phyloP scores from a whole-genome alignment of 2,329 filamentous ascomycete species.

The Juglanconis sp. region DNA sequence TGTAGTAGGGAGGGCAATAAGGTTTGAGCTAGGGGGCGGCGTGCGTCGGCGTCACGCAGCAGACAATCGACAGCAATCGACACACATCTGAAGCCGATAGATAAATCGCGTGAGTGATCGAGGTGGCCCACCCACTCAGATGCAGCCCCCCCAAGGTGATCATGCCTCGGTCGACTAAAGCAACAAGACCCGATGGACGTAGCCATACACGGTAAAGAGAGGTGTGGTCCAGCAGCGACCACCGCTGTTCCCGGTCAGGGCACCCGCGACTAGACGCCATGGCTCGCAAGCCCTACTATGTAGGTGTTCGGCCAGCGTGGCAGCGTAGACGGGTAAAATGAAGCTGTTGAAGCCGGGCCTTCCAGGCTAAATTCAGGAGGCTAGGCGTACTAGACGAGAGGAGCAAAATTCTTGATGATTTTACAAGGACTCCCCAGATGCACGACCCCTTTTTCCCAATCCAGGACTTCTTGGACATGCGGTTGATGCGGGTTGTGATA shows the following conservation, averaged over 20 bases:
- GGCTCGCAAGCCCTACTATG: not conserved
- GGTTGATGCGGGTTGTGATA: not conserved
- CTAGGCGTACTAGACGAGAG: constrained; percentile 24
- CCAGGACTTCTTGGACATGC: not conserved
- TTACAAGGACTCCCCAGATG: constrained; percentile 7
- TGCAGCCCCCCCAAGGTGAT: not conserved
- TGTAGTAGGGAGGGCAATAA: not conserved
- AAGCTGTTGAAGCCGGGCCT: constrained; percentile 35
- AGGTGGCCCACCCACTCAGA: constrained; percentile 7
- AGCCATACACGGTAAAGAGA: not conserved
- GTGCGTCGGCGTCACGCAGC: constrained; percentile 9
- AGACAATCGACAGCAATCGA: not conserved
- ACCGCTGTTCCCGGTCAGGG: constrained; percentile 5
- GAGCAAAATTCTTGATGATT: constrained; percentile 10
- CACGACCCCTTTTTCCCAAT: not conserved
- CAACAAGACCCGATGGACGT: not conserved
- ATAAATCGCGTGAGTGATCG: not conserved
- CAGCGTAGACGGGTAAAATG: constrained; percentile 30
- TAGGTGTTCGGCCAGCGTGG: not conserved
- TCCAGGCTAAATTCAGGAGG: constrained; percentile 39
- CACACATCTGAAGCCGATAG: not conserved
- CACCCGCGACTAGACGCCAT: constrained; percentile 1
- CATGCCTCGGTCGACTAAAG: constrained; percentile 2
- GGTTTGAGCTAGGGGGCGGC: constrained; percentile 10
- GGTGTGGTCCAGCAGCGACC: not conserved